These are phyloP conservation scores for Conticribra weissflogii DNA, from an alignment of 108 stramenopile species.

Conservation along the genomic window DNA sequence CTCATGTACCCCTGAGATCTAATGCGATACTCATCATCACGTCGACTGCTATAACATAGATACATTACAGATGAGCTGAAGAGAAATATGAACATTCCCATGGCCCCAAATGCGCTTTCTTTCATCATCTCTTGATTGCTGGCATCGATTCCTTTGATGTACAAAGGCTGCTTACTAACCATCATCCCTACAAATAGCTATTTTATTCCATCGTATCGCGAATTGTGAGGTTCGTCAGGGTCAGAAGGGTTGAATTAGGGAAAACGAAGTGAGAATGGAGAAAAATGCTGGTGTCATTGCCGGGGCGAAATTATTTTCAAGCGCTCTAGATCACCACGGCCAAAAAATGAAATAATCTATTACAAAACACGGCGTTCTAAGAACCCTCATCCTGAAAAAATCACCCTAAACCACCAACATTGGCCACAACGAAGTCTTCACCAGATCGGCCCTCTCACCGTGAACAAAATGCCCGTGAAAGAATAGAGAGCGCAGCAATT, in stretches of 20 bases:
- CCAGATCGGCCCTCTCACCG: conserved; percentile 24
- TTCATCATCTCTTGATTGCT: conserved; percentile 59
- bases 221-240: conserved; percentile 2
- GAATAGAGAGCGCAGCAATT: conserved; percentile 44
- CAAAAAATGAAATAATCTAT: no score
- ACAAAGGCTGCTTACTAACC: conserved; percentile 76
- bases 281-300: no score
- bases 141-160: conserved; percentile 77
- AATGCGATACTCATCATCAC: conserved; percentile 32
- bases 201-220: not conserved
- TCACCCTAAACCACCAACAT: not conserved
- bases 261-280: no score
- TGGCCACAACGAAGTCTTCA: no score
- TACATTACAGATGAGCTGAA: conserved; percentile 49
- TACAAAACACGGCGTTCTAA: no score
- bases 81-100: conserved; percentile 76
- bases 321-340: no score
- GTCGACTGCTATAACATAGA: conserved; percentile 34
- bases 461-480: conserved; percentile 48
- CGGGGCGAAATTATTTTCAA: no score
- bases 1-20: conserved; percentile 43
- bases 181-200: conserved; percentile 62
- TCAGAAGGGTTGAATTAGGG: no score
- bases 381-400: not conserved
- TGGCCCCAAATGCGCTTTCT: conserved; percentile 80